Evolutionary conservation across 2,329 filamentous ascomycete genomes (phyloP), one percentile per base, ranked within the genome.

Genomic region (Paraphaeosphaeria sporulosa): DNA sequence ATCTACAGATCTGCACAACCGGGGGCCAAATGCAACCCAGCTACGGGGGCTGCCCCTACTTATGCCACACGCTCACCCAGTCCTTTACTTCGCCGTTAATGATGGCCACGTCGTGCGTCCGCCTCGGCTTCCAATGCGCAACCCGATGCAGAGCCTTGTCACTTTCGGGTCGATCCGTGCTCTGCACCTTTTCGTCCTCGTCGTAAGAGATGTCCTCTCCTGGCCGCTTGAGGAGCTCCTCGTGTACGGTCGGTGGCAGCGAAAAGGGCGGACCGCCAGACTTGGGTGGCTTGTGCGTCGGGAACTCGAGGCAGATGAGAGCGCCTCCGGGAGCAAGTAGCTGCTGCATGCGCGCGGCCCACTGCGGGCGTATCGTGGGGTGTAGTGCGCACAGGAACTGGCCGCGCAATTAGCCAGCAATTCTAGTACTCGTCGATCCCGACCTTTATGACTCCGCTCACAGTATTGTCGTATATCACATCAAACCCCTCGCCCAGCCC

Each of bases 251-350:
- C 0, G 90, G 85, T 13, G 87, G 85, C 43, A 92, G 78, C 8
- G 88, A 87, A 83, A 87, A 94, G 1, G 93, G 92, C 13, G 93
- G 92, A 0, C 93, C 92, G 10, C 83, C 83, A 10, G 84, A 82
- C 12, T 81, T 82, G 10, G 89, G 84, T 44, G 87, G 83, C 75
- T 94, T 95, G 62, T 86, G 84, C 1, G 89, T 87, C 10, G 93
- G 93, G 74, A 90, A 96, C 74, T 96, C 92, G 62, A 96, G 84
- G 77, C 87, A 89, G 51, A 89, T 81, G 56, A 89, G 79, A 51
- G 80, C 78, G 6, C 86, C 86, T 3, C 75, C 76, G 1, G 81
- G 77, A 15, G 83, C 77, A 12, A 89, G 81, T 8, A 89, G 79
- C 57, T 84, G 77, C 4, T 80, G 80, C 73, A 86, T 84, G 21